Evolutionary conservation across 2,329 filamentous ascomycete genomes (phyloP).

Genomic region (Epichloe aotearoae): DNA sequence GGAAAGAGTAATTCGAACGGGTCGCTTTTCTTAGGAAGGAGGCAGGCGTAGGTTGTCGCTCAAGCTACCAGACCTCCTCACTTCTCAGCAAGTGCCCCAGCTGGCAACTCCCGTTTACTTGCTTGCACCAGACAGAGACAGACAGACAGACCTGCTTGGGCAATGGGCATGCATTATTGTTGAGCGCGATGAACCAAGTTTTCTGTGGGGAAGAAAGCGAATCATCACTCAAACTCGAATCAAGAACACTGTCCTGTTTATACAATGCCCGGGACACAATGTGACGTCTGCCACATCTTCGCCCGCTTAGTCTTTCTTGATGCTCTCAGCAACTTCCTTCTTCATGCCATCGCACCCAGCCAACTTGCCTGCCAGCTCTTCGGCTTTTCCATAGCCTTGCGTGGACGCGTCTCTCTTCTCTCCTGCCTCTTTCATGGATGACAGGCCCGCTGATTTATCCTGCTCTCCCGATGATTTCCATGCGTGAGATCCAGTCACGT

Average conservation of each 20-base stretch:
- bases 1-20: background rate
- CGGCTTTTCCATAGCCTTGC: conserved; percentile 47
- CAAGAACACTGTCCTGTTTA: too few relatives aligned
- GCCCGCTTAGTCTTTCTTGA: conserved; percentile 17
- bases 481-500: conserved; percentile 44
- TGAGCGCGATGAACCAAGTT: too few relatives aligned
- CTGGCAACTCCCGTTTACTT: background rate
- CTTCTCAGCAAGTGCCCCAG: background rate
- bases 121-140: background rate
- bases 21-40: background rate
- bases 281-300: too few relatives aligned
- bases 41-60: background rate
- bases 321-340: conserved; percentile 44
- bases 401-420: conserved; percentile 37
- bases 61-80: background rate
- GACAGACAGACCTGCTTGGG: background rate
- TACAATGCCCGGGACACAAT: too few relatives aligned
- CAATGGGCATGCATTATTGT: too few relatives aligned
- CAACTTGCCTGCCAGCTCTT: conserved; percentile 50
- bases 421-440: conserved; percentile 47
- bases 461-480: conserved; percentile 53
- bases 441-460: conserved; percentile 48
- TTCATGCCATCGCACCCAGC: conserved; percentile 59
- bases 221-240: too few relatives aligned
- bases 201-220: too few relatives aligned